Percentiles rank a stretch among this genome's conserved stretches.
Conservation (phyloP, 208 protist genomes). For the Acanthamoeba culbertsoni region DNA sequence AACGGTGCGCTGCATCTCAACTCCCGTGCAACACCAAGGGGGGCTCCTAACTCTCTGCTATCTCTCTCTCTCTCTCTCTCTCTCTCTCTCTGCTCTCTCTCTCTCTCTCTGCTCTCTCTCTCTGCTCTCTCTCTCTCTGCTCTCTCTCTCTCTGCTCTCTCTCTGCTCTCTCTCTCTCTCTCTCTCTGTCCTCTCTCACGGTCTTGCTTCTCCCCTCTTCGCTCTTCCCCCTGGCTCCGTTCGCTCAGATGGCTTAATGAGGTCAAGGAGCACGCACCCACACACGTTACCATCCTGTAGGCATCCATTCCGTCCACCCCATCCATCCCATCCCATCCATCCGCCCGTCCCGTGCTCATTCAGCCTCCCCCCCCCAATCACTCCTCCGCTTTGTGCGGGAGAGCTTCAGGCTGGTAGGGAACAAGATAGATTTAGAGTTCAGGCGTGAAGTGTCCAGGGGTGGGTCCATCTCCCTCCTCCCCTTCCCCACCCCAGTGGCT, state of each 20-base stretch:
- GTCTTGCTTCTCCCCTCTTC: neutral
- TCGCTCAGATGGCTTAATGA: neutral
- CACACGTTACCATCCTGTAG: neutral
- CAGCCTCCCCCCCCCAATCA: neutral
- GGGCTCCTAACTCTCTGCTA: too few relatives aligned
- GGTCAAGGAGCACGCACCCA: neutral
- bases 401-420: neutral
- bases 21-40: too few relatives aligned
- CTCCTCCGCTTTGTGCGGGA: neutral
- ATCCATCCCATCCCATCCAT: neutral
- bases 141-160: neutral
- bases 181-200: neutral
- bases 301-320: too few relatives aligned
- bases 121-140: neutral
- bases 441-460: neutral
- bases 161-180: neutral
- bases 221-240: neutral
- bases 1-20: too few relatives aligned
- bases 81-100: too few relatives aligned
- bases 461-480: neutral
- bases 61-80: too few relatives aligned
- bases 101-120: too few relatives aligned
- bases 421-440: neutral
- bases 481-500: neutral
- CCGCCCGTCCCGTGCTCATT: neutral